phyloP scores from a whole-genome alignment of 805 yeast genomes.

The Lipomyces chichibuensis region DNA sequence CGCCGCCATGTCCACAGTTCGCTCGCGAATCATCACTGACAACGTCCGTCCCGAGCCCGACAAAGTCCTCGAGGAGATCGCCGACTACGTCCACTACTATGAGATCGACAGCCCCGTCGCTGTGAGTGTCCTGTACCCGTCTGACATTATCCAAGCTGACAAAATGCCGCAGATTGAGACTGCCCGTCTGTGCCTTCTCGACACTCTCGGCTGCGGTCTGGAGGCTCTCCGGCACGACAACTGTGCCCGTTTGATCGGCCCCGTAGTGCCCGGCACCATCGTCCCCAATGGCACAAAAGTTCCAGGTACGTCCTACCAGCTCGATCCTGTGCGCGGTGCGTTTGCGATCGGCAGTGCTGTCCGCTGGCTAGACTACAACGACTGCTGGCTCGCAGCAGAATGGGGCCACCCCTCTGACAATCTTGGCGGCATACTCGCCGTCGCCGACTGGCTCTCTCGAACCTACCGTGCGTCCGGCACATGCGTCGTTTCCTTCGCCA shows the following conservation, averaged over 20 bases:
- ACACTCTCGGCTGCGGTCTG: slow-evolving; percentile 63
- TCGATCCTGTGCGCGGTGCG: slow-evolving; percentile 63
- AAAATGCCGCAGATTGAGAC: slow-evolving; percentile 47
- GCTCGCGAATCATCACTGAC: slow-evolving; percentile 43
- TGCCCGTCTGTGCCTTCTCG: slow-evolving; percentile 58
- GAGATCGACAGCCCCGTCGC: slow-evolving; percentile 54
- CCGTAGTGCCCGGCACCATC: slow-evolving; percentile 59
- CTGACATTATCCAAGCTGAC: neutral
- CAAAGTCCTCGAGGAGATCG: slow-evolving; percentile 53
- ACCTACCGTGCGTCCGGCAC: slow-evolving; percentile 48
- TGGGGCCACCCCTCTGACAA: slow-evolving; percentile 72
- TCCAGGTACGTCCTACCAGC: slow-evolving; percentile 54
- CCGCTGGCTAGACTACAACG: slow-evolving; percentile 65
- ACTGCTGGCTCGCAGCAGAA: slow-evolving; percentile 70
- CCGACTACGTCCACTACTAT: slow-evolving; percentile 55
- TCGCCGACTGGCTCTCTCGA: slow-evolving; percentile 60
- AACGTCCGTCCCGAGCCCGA: slow-evolving; percentile 59
- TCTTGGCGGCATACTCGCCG: slow-evolving; percentile 61
- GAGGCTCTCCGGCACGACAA: slow-evolving; percentile 60
- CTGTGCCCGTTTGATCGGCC: slow-evolving; percentile 54
- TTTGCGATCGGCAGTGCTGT: slow-evolving; percentile 60
- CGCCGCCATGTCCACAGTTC: slow-evolving; percentile 14
- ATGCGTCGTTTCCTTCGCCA: slow-evolving; percentile 44
- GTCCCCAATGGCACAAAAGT: slow-evolving; percentile 61
- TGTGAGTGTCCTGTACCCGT: neutral